A percentile compares a stretch with the other conserved stretches of the same genome.
Evolutionary conservation across 2,329 filamentous ascomycete genomes (phyloP).

Genomic region (Penicillium olsonii): DNA sequence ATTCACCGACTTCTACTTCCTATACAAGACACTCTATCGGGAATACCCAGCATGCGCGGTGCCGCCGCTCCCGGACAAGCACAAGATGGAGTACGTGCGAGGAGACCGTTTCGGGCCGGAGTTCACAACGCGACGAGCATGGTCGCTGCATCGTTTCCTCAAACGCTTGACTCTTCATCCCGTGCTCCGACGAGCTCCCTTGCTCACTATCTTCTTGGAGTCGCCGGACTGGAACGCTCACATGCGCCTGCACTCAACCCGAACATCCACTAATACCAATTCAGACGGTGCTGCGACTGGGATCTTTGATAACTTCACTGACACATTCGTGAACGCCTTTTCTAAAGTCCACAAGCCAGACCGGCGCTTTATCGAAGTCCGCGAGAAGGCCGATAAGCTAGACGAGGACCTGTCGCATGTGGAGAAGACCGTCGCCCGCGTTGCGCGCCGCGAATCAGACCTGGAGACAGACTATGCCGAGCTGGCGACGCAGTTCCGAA

Average conservation of each 20-base stretch:
- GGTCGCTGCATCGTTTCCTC: conserved; percentile 89
- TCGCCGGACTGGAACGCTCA: conserved; percentile 94
- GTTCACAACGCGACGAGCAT: conserved; percentile 84
- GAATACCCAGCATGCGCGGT: conserved; percentile 92
- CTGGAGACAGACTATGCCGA: conserved; percentile 86
- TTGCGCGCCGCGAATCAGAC: conserved; percentile 83
- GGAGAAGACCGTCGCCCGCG: conserved; percentile 91
- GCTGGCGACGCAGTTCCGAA: conserved; percentile 91
- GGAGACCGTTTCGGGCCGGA: conserved; percentile 93
- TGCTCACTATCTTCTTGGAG: conserved; percentile 89
- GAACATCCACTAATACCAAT: conserved; percentile 57
- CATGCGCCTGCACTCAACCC: conserved; percentile 75
- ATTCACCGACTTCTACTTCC: conserved; percentile 96
- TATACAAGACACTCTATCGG: conserved; percentile 84
- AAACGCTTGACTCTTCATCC: conserved; percentile 85
- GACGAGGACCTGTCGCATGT: conserved; percentile 91
- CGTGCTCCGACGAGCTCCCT: conserved; percentile 76
- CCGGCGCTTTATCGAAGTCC: conserved; percentile 89
- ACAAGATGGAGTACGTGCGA: conserved; percentile 98
- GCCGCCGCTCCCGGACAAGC: conserved; percentile 93
- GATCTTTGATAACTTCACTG: conserved; percentile 92
- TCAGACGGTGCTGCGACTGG: conserved; percentile 53
- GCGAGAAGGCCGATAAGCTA: conserved; percentile 88
- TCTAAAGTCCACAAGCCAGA: conserved; percentile 95
- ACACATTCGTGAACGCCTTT: conserved; percentile 96